Evolutionary conservation across 345 rosid genomes (phyloP).

Genomic region (Reutealis trisperma): DNA sequence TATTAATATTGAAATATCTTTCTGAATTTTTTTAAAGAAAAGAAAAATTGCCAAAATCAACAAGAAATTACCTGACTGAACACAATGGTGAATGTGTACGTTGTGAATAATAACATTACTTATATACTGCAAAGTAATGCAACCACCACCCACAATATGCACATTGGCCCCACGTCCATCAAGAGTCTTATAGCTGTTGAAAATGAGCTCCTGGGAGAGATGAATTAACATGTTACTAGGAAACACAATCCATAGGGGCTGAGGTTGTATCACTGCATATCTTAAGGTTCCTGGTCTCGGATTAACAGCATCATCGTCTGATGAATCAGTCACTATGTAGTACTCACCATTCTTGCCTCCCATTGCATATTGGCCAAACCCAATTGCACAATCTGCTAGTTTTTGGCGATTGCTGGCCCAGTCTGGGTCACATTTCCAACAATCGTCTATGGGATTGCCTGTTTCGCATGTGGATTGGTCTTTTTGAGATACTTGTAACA

Average conservation of each 20-base stretch:
- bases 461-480: conserved; percentile 61
- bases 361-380: conserved; percentile 89
- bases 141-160: conserved; percentile 90
- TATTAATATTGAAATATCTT: no score
- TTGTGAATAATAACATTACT: conserved; percentile 90
- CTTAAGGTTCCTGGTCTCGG: conserved; percentile 92
- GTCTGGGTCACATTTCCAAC: conserved; percentile 98
- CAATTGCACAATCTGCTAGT: conserved; percentile 88
- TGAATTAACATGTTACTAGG: conserved; percentile 81
- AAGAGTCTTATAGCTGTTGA: conserved; percentile 90
- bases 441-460: conserved; percentile 96
- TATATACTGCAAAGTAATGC: conserved; percentile 89
- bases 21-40: background rate
- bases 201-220: conserved; percentile 79
- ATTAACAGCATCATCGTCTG: conserved; percentile 77
- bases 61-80: conserved; percentile 56
- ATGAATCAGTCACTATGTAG: conserved; percentile 85
- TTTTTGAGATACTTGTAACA: conserved; percentile 38
- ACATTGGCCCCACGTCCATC: conserved; percentile 98
- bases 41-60: background rate
- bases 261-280: conserved; percentile 83
- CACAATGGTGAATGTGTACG: conserved; percentile 85
- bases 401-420: conserved; percentile 91
- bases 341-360: conserved; percentile 90
- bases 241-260: conserved; percentile 96